Evolutionary conservation across 805 yeast species (phyloP), one percentile per base, ranked within the genome.

Genomic region (Wickerhamiella galacta): DNA sequence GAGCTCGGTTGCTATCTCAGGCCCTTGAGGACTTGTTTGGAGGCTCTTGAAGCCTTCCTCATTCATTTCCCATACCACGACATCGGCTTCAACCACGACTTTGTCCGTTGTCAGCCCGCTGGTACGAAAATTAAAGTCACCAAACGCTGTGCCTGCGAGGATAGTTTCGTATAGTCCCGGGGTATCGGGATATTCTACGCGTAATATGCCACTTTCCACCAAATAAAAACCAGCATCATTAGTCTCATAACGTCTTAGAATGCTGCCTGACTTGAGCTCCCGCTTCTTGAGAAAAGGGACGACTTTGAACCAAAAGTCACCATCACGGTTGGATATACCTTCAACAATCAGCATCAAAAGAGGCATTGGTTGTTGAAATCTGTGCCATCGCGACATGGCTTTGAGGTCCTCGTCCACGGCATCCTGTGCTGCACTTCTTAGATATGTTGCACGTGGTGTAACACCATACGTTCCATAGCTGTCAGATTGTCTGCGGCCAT

Each of bases 141-240:
- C 90, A 52, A 76, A 75, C 1, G 79, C 68, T 0, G 87, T 76
- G 37, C 77, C 67, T 4, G 90, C 82, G 33, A 79, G 62, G 21
- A 77, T 70, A 12, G 62, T 48, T 59, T 61, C 57, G 51, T 57
- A 51, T 51, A 71, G 33, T 64, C 60, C 45, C 64, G 37, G 62
- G 70, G 3, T 30, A 25, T 20, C 34, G 3, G n/a, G 6, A 27
- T 25, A 28, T 19, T 25, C 32, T 15, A 20, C 25, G 16, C 32
- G 33, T 12, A 37, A 27, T 6, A 29, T 16, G 6, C 40, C 40
- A 4, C 20, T 26, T 28, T 37, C 85, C 2, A 78, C 68, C 4
- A 70, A 37, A 28, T 75, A 69, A 72, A 71, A n/a, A 70, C 63
- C 4, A 70, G 56, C 2, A 4, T 66, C 58, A 46, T 68, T 51